Evolutionary conservation across 2,329 filamentous ascomycete genomes (phyloP), one percentile per base, ranked within the genome.

Genomic region (Monilinia fructigena): DNA sequence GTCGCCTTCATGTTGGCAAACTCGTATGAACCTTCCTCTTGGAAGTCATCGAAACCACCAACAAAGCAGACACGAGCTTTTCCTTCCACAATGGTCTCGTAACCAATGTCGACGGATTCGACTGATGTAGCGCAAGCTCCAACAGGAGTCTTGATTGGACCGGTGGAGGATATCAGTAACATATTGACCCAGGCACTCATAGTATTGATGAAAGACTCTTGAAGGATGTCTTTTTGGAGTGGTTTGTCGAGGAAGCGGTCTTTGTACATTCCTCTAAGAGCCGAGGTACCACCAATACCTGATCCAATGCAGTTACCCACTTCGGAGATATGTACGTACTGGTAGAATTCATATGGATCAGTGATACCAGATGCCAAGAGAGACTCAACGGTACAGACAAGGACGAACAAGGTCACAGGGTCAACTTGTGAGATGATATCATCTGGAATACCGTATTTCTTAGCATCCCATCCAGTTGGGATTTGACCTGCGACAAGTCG

Each of bases 1-100:
- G 95, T 99, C 68, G 95, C 95, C 81, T 97, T 96, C 95, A 99
- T 99, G 84, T 99, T 99, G 83, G 95, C 95, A 78, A 99, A 99
- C 80, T 99, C 95, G 76, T 97, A 99, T 1, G 95, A 99, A 63
- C 95, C 96, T 81, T 99, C 95, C 81, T 99, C 95, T 76, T 96
- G 93, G 83, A 99, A 97, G 81, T 99, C 96, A 82, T 99, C 95
- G 76, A 99, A 98, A 73, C 95, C 95, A 86, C 95, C 95, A 68
- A 99, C 96, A 72, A 99, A 90, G 85, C 94, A 98, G 75, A 99
- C 87, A 63, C 93, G 91, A 68, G 96, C 95, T 85, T 99, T 99
- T 80, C 95, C 95, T 79, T 98, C 94, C 75, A 97, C 89, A 77
- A 99, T 99, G 35, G 94, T 98, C 81, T 99, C 95, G 77, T 97